Evolutionary conservation across 2,329 filamentous ascomycete genomes (phyloP), one percentile per base, ranked within the genome.

Genomic region (Fusarium devonianum): DNA sequence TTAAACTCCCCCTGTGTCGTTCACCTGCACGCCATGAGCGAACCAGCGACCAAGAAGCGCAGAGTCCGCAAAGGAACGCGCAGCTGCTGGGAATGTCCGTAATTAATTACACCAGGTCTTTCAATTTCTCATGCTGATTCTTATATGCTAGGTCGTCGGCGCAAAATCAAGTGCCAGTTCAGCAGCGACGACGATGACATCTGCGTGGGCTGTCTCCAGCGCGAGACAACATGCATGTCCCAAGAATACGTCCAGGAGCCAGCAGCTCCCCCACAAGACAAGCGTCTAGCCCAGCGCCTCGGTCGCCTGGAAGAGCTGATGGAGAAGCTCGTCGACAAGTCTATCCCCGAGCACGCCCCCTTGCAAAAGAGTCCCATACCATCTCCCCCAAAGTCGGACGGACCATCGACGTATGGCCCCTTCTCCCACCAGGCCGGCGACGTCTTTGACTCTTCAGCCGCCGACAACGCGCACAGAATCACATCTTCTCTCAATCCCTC

Each of bases 11-110:
- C n/a, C n/a, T n/a, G n/a, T n/a, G n/a, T n/a, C n/a, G n/a, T n/a
- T n/a, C 7, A 14, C 22, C 14, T 12, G 13, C 9, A 10, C 1
- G 16, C 11, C 11, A 66, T 66, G 62, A 21, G 45, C 17, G 61
- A 65, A 23, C 49, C 46, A 13, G 8, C 50, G 3, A 2, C 49
- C 5, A 68, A 67, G 40, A 56, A 58, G 4, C 67, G 67, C 22
- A 80, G 74, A 53, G 43, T 82, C 19, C 77, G 80, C 16, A 84
- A 83, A 53, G 82, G 82, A 18, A 84, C 82, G 0, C 74, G 73
- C 36, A 83, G 80, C 50, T 85, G 82, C 66, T 84, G 81, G 80
- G 80, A 84, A 64, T 85, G 82, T 75, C 75, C 78, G 68, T 50
- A n/a, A 33, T 18, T n/a, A n/a, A 17, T 21, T 5, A 1, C 29